phyloP scores from a whole-genome alignment of 768 basidiomycete genomes.

The Lentinula raphanica region DNA sequence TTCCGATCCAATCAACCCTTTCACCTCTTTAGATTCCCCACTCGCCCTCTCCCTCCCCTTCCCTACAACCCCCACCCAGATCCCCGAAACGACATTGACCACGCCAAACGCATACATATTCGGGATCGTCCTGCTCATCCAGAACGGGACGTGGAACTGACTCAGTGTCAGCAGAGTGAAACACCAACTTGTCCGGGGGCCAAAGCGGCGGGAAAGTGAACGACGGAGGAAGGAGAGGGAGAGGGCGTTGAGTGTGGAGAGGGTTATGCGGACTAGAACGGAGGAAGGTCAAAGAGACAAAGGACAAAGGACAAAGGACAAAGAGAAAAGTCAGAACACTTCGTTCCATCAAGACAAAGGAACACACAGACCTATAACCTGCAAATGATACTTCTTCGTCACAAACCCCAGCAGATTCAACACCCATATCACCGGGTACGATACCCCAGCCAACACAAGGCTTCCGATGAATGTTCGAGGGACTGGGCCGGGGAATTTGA shows the following conservation, averaged over 20 bases:
- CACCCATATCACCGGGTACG: conserved; percentile 43
- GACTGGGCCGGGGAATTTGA: conserved; percentile 81
- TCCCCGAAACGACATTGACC: conserved; percentile 57
- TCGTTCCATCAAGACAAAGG: neutral
- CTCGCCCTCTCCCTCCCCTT: no score
- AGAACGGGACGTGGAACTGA: conserved; percentile 91
- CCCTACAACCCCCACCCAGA: no score
- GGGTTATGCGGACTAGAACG: conserved; percentile 61
- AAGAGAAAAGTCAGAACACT: no score
- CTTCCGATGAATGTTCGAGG: conserved; percentile 86
- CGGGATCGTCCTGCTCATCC: conserved; percentile 89
- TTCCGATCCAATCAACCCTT: no score
- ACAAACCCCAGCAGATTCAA: conserved; percentile 38
- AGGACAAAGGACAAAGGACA: no score
- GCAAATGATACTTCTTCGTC: conserved; percentile 58
- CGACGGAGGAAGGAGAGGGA: conserved; percentile 60
- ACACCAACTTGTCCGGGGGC: conserved; percentile 45
- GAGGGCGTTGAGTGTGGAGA: conserved; percentile 61
- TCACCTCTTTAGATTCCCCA: no score
- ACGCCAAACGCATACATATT: conserved; percentile 84
- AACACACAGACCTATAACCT: conserved; percentile 54
- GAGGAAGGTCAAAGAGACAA: no score
- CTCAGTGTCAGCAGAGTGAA: conserved; percentile 69
- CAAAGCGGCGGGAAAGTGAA: conserved; percentile 61
- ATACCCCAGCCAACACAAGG: conserved; percentile 55